Base-by-base conservation (phyloP, 2,329 filamentous ascomycete genomes). In the Beauveria medogensis region DNA sequence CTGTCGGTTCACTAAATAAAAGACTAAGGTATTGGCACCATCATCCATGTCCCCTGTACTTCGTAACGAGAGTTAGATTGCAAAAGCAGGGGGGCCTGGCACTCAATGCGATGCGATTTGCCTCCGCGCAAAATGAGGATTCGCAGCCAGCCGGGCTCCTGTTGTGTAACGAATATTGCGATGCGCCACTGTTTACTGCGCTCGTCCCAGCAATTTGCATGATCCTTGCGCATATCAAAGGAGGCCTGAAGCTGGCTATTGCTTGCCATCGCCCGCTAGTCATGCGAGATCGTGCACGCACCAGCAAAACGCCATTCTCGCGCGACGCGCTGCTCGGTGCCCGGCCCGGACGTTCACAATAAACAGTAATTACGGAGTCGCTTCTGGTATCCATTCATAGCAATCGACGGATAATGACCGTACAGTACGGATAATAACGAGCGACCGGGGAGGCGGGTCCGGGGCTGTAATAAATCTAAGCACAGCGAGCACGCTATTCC, bases 201-300 rank as follows among this genome's bases (percentile, higher is more conserved):
- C 14, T 26, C 37, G 37, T 37, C 20, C 6, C 20, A 8, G 22
- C 20, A 51, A 40, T 52, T 57, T 50, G 52, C 51, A 61, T 26
- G 34, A 37, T 16, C 59, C 53, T 48, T 48, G 59, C 24, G 18
- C 20, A 43, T 43, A 44, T 40, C 14, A n/a, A 28, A 20, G 10
- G 9, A 50, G 26, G 46, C 46, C 30, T 46, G 28, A 47, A 51
- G 59, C 43, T 24, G n/a, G 28, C 22, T 46, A 59, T 62, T 40
- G 24, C 46, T 52, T 60, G 4, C 12, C n/a, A 51, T 61, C 26
- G 54, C n/a, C 51, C 16, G 24, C 54, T 47, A 37, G 43, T 24
- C 28, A 56, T 56, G 24, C 41, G 50, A 48, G 55, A 57, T 57
- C 55, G 55, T 48, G 55, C 55, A 57, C 43, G 52, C 16, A 55